Conservation (phyloP, 2,329 filamentous ascomycete genomes). For the Drechslerella stenobrocha region DNA sequence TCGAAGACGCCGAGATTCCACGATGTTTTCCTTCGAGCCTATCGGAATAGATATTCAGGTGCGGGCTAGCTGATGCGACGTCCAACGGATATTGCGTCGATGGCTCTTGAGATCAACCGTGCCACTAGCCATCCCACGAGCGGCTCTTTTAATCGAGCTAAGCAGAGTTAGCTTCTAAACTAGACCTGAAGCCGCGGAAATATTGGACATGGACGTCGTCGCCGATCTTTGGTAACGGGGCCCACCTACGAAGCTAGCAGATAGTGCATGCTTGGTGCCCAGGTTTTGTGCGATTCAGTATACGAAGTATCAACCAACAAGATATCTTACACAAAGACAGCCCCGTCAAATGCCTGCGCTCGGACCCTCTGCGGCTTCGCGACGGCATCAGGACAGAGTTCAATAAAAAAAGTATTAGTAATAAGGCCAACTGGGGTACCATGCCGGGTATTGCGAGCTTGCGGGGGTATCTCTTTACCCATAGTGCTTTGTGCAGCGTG, state of each 20-base stretch:
- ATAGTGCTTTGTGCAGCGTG: background rate
- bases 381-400: no score
- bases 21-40: background rate
- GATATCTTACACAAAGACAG: no score
- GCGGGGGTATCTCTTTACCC: no score
- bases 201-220: background rate
- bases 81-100: constrained; percentile 7
- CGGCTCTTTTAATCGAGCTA: constrained; percentile 20
- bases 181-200: background rate
- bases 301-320: no score
- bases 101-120: constrained; percentile 12
- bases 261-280: background rate
- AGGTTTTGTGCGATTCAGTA: no score
- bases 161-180: constrained; percentile 11
- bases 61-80: constrained; percentile 6
- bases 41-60: constrained; percentile 1
- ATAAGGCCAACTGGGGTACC: no score
- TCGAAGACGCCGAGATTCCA: constrained; percentile 20
- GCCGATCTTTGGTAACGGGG: constrained; percentile 2
- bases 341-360: no score
- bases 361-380: no score
- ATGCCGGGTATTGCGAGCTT: no score
- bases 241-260: constrained; percentile 1
- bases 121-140: background rate
- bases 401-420: no score